phyloP scores from a whole-genome alignment of 495 filamentous ascomycete genomes.

The Neurospora hispaniola region DNA sequence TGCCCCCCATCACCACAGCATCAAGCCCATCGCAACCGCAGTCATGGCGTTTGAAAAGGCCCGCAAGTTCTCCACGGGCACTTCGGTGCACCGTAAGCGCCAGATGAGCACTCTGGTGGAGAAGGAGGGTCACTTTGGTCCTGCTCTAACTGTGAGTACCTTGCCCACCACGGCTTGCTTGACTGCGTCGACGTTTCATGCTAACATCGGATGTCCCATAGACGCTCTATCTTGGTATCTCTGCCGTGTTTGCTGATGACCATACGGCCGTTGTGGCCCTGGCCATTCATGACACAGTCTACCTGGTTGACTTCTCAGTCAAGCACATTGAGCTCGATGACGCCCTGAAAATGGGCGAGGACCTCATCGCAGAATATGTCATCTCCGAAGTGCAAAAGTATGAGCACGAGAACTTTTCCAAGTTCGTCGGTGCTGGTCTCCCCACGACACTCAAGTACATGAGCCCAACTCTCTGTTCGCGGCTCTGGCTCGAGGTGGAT shows the following conservation, averaged over 20 bases:
- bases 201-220: slow-evolving; percentile 23
- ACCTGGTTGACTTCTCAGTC: slow-evolving; percentile 66
- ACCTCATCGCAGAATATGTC: slow-evolving; percentile 44
- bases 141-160: slow-evolving; percentile 31
- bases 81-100: slow-evolving; percentile 34
- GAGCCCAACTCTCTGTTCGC: slow-evolving; percentile 53
- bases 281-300: slow-evolving; percentile 67
- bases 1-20: slow-evolving; percentile 6
- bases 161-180: neutral
- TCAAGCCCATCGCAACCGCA: slow-evolving; percentile 15
- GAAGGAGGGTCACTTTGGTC: slow-evolving; percentile 36
- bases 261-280: slow-evolving; percentile 48
- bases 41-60: slow-evolving; percentile 29
- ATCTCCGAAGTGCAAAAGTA: slow-evolving; percentile 44
- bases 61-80: slow-evolving; percentile 31
- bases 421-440: slow-evolving; percentile 56
- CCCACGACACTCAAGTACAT: slow-evolving; percentile 39
- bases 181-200: neutral
- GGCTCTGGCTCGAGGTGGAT: slow-evolving; percentile 74
- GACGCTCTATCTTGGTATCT: slow-evolving; percentile 56
- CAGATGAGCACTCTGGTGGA: slow-evolving; percentile 32
- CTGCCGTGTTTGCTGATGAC: slow-evolving; percentile 39
- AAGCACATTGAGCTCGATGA: slow-evolving; percentile 36
- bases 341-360: slow-evolving; percentile 24
- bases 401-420: slow-evolving; percentile 51